Percentiles rank a stretch among this genome's conserved stretches.
Evolutionary conservation across 2,329 filamentous ascomycete genomes (phyloP).

Genomic region (Colletotrichum gloeosporioides): DNA sequence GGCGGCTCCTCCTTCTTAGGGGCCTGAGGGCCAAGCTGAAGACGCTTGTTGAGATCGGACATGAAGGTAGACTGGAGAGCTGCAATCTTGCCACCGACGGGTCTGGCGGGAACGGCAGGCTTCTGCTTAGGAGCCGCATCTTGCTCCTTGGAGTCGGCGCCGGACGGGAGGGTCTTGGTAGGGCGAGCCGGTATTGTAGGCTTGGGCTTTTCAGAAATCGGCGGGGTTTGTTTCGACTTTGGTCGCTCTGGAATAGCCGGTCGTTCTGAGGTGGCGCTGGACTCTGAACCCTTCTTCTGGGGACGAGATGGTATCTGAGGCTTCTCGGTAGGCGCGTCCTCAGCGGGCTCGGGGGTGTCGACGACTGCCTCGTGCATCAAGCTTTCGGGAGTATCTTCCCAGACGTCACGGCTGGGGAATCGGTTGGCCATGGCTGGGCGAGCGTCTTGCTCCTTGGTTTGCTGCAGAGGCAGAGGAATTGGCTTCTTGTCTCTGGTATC

Average conservation of each 20-base stretch:
- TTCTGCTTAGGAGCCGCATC: conserved; percentile 71
- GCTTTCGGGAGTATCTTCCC: conserved; percentile 92
- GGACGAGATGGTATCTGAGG: conserved; percentile 67
- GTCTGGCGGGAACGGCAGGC: conserved; percentile 80
- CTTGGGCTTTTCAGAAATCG: conserved; percentile 59
- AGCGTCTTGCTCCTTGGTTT: conserved; percentile 40
- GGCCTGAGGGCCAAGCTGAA: conserved; percentile 84
- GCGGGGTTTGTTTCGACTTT: conserved; percentile 54
- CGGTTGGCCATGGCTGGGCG: conserved; percentile 68
- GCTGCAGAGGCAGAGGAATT: neutral
- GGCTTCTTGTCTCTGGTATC: conserved; percentile 56
- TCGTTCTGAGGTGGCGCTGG: conserved; percentile 36
- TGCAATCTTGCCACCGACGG: conserved; percentile 85
- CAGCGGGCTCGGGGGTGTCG: conserved; percentile 48
- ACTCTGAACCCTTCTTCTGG: conserved; percentile 42
- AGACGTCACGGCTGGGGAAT: conserved; percentile 91
- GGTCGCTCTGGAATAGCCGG: conserved; percentile 57
- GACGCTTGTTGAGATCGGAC: conserved; percentile 87
- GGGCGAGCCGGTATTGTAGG: conserved; percentile 67
- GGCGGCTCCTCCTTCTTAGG: conserved; percentile 54
- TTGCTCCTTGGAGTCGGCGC: conserved; percentile 47
- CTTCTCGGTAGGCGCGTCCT: conserved; percentile 54
- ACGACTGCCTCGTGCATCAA: conserved; percentile 81
- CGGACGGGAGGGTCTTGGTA: conserved; percentile 50
- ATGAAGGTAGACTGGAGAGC: conserved; percentile 91